Evolutionary conservation across 371 early-diverging fungal genomes (phyloP).

Genomic region (Polyrhizophydium stewartii): DNA sequence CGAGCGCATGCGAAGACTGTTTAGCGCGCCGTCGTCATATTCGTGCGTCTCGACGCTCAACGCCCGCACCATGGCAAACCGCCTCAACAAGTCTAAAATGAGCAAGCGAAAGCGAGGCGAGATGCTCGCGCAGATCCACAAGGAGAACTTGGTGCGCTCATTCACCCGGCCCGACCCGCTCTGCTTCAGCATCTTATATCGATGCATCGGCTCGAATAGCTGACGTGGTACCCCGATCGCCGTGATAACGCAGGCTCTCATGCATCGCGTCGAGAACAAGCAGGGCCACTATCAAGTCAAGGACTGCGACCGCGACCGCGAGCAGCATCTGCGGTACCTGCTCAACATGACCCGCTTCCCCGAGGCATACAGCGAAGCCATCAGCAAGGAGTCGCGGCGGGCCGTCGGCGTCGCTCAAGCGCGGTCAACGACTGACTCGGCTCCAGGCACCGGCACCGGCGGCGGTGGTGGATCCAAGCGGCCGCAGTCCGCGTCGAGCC

Average conservation of each 20-base stretch:
- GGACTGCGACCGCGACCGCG: constrained; percentile 1
- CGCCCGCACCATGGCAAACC: not conserved
- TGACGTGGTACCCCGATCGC: no score
- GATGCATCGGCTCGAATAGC: no score
- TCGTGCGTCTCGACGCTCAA: not conserved
- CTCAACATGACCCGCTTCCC: constrained; percentile 5
- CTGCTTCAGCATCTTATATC: no score
- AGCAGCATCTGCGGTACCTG: constrained; percentile 4
- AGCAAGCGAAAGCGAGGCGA: not conserved
- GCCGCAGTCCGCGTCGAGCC: no score
- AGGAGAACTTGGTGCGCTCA: not conserved
- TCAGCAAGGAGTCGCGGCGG: not conserved
- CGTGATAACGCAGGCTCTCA: not conserved
- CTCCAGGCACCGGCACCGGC: no score
- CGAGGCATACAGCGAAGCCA: constrained; percentile 3
- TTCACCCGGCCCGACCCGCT: no score
- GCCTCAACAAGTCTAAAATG: not conserved
- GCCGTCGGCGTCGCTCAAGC: not conserved
- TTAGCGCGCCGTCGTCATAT: constrained; percentile 14
- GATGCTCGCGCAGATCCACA: not conserved
- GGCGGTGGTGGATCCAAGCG: no score
- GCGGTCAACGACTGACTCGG: no score
- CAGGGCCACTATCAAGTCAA: not conserved
- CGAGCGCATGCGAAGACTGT: constrained; percentile 36
- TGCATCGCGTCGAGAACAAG: constrained; percentile 4